A percentile compares a stretch with the other conserved stretches of the same genome.
These are phyloP conservation scores for Parmales sp. DNA, from an alignment of 108 stramenopile genomes.

Conservation along the genomic window DNA sequence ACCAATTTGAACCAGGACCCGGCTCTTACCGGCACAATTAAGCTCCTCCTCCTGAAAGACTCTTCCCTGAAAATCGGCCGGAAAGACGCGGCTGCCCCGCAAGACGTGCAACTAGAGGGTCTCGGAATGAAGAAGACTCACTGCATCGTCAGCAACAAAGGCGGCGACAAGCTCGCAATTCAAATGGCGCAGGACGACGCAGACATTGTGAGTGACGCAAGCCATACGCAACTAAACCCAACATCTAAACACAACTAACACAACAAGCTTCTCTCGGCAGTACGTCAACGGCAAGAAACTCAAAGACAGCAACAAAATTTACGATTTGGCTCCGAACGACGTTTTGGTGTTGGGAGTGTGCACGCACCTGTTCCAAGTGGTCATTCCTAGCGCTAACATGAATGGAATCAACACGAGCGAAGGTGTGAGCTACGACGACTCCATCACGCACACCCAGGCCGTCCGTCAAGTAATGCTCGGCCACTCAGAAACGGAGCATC, in stretches of 20 bases:
- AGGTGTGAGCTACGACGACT: not conserved
- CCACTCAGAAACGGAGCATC: not conserved
- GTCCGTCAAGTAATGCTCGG: not conserved
- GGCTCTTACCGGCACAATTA: not conserved
- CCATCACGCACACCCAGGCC: not conserved
- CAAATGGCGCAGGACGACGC: not conserved
- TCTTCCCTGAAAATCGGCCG: not conserved
- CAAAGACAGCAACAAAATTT: not conserved
- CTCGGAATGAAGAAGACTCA: constrained; percentile 7
- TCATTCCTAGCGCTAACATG: not conserved
- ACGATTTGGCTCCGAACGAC: not conserved
- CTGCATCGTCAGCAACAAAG: not conserved
- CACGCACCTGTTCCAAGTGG: not conserved
- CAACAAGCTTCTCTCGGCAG: too few species aligned
- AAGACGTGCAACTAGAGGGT: constrained; percentile 7
- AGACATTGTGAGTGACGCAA: too few species aligned
- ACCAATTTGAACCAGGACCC: constrained; percentile 6
- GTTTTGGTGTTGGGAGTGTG: not conserved
- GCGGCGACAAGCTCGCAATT: not conserved
- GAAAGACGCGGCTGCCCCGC: not conserved
- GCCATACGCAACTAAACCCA: too few species aligned
- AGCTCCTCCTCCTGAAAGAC: not conserved
- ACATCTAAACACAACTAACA: too few species aligned
- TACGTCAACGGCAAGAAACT: constrained; percentile 4
- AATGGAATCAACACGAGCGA: not conserved